phyloP scores from a whole-genome alignment of 768 basidiomycete genomes.

The Phanerodontia chrysosporium region DNA sequence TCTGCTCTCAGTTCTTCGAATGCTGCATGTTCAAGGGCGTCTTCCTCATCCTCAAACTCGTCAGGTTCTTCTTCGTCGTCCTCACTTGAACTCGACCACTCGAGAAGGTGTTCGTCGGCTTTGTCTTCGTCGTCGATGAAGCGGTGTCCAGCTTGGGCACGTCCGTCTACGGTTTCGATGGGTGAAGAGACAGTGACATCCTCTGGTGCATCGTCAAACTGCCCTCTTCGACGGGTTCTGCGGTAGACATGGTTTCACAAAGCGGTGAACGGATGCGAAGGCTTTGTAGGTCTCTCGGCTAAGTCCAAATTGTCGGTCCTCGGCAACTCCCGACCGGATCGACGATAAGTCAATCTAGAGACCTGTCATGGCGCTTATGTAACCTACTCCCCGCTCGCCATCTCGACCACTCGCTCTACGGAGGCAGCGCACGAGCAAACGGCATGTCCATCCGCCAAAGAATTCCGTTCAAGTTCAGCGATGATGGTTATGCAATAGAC shows the following conservation, averaged over 20 bases:
- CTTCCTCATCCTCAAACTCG: slow-evolving; percentile 33
- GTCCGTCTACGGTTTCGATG: slow-evolving; percentile 6
- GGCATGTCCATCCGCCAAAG: slow-evolving; percentile 17
- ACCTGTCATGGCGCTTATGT: not conserved
- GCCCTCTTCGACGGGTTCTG: slow-evolving; percentile 40
- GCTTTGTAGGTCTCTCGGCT: not conserved
- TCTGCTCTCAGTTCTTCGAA: slow-evolving; percentile 58
- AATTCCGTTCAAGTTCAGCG: slow-evolving; percentile 19
- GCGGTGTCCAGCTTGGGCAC: slow-evolving; percentile 24
- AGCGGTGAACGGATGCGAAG: no score
- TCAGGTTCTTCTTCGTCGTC: slow-evolving; percentile 38
- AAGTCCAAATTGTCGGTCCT: not conserved
- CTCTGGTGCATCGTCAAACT: slow-evolving; percentile 59
- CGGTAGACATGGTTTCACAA: not conserved
- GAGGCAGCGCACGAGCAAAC: no score
- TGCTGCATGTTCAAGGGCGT: slow-evolving; percentile 33
- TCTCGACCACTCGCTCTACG: not conserved
- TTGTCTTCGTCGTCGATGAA: slow-evolving; percentile 30
- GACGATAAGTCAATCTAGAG: not conserved
- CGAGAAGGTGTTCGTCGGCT: slow-evolving; percentile 25
- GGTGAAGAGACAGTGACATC: slow-evolving; percentile 9
- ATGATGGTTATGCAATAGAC: slow-evolving; percentile 8
- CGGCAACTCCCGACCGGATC: slow-evolving; percentile 1
- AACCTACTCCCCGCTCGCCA: not conserved
- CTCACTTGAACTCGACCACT: slow-evolving; percentile 27